Percentiles rank a stretch among this genome's conserved stretches.
Conservation (phyloP, 192 early-diverging fungal species). For the Gonapodya sp. region DNA sequence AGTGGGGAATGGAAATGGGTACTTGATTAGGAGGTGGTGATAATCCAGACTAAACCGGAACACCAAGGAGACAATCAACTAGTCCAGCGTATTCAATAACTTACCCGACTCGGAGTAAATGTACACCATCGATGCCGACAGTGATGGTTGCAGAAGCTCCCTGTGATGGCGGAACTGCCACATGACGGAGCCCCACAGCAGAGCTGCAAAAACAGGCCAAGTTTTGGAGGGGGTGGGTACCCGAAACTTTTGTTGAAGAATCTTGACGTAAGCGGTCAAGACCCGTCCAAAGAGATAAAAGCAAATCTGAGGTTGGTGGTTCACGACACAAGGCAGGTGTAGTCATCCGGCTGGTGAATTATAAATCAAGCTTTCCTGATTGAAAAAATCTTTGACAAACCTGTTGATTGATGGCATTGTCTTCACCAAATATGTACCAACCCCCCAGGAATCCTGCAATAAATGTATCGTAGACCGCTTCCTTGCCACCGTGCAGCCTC, state of each 20-base stretch:
- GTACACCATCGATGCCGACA: slow-evolving; percentile 90
- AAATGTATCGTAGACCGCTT: slow-evolving; percentile 71
- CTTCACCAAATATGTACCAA: slow-evolving; percentile 88
- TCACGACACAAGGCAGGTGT: slow-evolving; percentile 5
- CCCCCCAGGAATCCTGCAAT: slow-evolving; percentile 84
- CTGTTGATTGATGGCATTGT: slow-evolving; percentile 94
- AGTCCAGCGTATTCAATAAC: neutral
- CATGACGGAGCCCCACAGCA: slow-evolving; percentile 93
- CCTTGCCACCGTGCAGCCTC: slow-evolving; percentile 61
- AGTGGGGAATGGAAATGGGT: too few species aligned
- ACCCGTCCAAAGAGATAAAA: slow-evolving; percentile 91
- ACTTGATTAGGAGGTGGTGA: too few species aligned
- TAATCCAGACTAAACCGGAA: neutral
- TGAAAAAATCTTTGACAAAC: slow-evolving; percentile 26
- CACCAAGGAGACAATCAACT: neutral
- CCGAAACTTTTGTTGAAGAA: slow-evolving; percentile 57
- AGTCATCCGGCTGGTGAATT: slow-evolving; percentile 3
- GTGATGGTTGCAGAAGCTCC: slow-evolving; percentile 78
- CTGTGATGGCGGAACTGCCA: slow-evolving; percentile 85
- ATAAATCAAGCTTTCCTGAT: slow-evolving; percentile 1
- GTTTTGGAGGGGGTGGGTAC: slow-evolving; percentile 67
- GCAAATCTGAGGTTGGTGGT: slow-evolving; percentile 53
- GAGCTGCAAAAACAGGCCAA: slow-evolving; percentile 85
- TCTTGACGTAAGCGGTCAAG: slow-evolving; percentile 72
- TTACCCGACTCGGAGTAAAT: slow-evolving; percentile 80